phyloP scores from a whole-genome alignment of 2,329 filamentous ascomycete species.

The Akanthomyces dipterigenus region DNA sequence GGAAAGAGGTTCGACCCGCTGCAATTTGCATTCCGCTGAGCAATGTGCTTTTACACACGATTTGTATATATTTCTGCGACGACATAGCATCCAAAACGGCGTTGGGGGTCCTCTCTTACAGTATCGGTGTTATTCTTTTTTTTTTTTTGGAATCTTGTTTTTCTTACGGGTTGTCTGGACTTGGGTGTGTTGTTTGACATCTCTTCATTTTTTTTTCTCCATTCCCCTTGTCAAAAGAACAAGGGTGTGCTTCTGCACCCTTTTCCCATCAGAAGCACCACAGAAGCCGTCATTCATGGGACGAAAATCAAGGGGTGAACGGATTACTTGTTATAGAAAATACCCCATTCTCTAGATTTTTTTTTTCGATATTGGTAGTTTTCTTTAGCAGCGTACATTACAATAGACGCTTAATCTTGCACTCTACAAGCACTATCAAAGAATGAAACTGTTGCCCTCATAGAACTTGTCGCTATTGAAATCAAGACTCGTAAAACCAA shows the following conservation, averaged over 20 bases:
- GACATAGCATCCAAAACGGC: background rate
- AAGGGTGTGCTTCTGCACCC: background rate
- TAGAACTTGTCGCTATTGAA: background rate
- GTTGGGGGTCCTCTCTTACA: background rate
- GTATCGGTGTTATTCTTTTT: background rate
- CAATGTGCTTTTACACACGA: background rate
- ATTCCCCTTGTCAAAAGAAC: background rate
- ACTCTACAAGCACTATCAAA: background rate
- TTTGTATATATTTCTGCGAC: background rate
- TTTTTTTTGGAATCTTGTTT: background rate
- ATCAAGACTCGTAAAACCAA: background rate
- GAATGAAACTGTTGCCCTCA: background rate
- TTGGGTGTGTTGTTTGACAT: no score
- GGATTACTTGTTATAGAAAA: background rate
- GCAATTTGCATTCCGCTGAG: slow-evolving; percentile 34
- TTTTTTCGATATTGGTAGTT: background rate
- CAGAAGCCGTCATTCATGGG: no score
- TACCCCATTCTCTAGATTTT: background rate
- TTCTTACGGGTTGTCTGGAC: background rate
- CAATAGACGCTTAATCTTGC: background rate
- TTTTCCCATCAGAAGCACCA: background rate
- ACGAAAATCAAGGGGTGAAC: no score
- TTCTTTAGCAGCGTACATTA: background rate
- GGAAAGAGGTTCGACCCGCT: slow-evolving; percentile 39
- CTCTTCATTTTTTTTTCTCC: background rate